phyloP scores from a whole-genome alignment of 1,139 yeast species.

The Candida sanyaensis region DNA sequence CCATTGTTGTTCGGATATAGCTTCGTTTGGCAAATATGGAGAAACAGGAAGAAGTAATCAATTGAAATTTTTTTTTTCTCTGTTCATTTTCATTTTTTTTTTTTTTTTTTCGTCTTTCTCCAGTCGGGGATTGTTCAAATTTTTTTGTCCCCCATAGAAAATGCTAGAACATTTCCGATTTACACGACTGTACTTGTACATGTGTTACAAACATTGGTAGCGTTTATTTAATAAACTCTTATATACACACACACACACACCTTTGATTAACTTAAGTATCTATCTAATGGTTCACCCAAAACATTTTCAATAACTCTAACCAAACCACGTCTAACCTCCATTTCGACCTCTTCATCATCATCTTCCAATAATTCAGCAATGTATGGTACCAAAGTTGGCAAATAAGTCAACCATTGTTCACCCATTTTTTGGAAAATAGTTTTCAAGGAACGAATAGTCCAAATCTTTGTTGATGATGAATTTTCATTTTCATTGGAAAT shows the following conservation, averaged over 20 bases:
- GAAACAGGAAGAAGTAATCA: background rate
- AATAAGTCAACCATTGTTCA: constrained; percentile 87
- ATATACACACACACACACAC: constrained; percentile 1
- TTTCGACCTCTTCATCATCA: constrained; percentile 90
- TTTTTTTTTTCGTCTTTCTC: background rate
- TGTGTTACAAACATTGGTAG: background rate
- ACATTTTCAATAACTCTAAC: constrained; percentile 91
- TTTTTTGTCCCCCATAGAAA: constrained; percentile 4
- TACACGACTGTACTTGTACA: constrained; percentile 10
- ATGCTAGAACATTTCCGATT: constrained; percentile 8
- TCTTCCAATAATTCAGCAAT: constrained; percentile 95
- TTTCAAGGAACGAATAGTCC: constrained; percentile 82
- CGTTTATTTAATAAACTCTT: background rate
- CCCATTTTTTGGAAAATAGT: constrained; percentile 88
- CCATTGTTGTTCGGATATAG: constrained; percentile 7
- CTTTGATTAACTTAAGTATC: constrained; percentile 67
- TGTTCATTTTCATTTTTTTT: background rate
- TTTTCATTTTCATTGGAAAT: constrained; percentile 40
- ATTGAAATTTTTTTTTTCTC: background rate
- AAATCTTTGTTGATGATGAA: constrained; percentile 55
- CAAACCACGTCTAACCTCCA: constrained; percentile 88
- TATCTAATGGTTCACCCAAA: constrained; percentile 91
- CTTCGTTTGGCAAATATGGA: background rate
- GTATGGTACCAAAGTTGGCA: constrained; percentile 93
- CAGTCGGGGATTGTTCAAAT: background rate